Evolutionary conservation across 805 yeast species (phyloP), one percentile per base, ranked within the genome.

Genomic region (Metschnikowia dekortorum): DNA sequence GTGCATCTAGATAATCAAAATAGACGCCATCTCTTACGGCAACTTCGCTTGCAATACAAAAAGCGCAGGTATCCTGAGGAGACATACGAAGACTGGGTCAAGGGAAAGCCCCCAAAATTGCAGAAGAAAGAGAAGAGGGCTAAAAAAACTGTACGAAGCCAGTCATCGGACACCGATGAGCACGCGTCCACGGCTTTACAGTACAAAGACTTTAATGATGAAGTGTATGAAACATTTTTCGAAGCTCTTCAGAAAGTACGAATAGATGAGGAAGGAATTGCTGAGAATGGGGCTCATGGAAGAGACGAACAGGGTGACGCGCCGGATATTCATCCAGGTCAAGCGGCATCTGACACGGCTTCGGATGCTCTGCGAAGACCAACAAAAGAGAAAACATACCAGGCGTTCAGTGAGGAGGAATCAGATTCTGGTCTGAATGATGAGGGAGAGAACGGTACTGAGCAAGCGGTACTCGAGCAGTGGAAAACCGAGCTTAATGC

Each of bases 11-110:
- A 44, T 35, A 33, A 28, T n/a, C 28, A 41, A 11, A 47, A 53
- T 4, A 56, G 53, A 39, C 51, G 48, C 10, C 48, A 46, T 29
- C 55, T 63, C n/a, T 55, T 61, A 18, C 60, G 58, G 45, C 61
- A 47, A 2, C 34, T 56, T 8, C 46, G 48, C 8, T 49, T 50
- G n/a, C 47, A 39, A 30, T 54, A 52, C 34, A 36, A 31, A 2
- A 42, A 47, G 28, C 54, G 56, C 13, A 47, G 32, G 18, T 47
- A 47, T 18, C 59, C 57, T 1, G 53, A 57, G 26, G 52, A 43
- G 8, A 55, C 59, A 1, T 57, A 48, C 34, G 61, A 57, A 43
- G 51, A 51, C 33, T 57, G 61, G 61, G 53, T 44, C 37, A 30
- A 8, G 8, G 36, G 37, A 6, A 32, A 13, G 8, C 34, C 33